These are phyloP conservation scores for Penicillium subrubescens DNA, from an alignment of 495 filamentous ascomycete genomes.

Conservation along the genomic window DNA sequence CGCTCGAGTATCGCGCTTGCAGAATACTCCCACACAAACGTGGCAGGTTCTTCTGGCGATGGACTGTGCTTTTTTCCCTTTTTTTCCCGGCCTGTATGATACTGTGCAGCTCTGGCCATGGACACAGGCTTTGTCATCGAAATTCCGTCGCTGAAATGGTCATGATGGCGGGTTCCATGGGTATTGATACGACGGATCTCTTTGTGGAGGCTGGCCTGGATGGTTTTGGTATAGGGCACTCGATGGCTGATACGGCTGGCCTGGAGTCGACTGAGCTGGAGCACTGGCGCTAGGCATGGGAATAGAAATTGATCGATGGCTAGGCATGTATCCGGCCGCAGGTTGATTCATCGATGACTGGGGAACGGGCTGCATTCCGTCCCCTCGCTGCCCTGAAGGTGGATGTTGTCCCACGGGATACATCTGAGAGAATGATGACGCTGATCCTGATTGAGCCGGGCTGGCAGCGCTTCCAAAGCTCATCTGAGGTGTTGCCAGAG, in stretches of 20 bases:
- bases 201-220: constrained; percentile 6
- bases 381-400: background rate
- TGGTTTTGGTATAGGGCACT: constrained; percentile 6
- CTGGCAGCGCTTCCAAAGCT: constrained; percentile 9
- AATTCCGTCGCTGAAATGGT: background rate
- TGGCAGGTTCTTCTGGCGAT: background rate
- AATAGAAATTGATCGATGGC: background rate
- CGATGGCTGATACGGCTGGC: constrained; percentile 9
- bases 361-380: background rate
- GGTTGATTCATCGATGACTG: constrained; percentile 7
- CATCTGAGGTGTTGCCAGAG: constrained; percentile 13
- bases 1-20: background rate
- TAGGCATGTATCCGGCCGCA: constrained; percentile 1
- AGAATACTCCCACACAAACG: background rate
- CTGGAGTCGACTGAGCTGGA: constrained; percentile 4
- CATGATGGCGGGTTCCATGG: constrained; percentile 20
- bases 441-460: background rate
- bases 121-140: background rate
- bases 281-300: constrained; percentile 13
- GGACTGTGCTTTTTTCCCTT: background rate
- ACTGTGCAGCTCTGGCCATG: background rate
- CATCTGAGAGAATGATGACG: constrained; percentile 10
- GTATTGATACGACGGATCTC: constrained; percentile 17
- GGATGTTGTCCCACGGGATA: constrained; percentile 2
- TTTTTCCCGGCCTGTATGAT: background rate